A percentile compares a stretch with the other conserved stretches of the same genome.
phyloP scores from a whole-genome alignment of 2,329 filamentous ascomycete species.

The Nigrospora osmanthi region DNA sequence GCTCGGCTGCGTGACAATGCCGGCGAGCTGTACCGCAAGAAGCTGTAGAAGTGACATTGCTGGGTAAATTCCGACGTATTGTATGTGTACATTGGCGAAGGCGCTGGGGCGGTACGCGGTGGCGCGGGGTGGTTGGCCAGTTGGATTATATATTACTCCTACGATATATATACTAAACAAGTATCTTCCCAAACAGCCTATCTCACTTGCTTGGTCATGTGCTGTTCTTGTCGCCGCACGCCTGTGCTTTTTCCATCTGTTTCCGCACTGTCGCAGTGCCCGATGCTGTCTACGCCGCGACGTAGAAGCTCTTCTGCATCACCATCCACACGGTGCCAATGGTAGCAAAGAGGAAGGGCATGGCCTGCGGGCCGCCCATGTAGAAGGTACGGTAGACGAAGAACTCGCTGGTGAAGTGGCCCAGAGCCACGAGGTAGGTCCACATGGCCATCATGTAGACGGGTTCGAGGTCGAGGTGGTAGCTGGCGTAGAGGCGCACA shows the following conservation, averaged over 20 bases:
- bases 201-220: no score
- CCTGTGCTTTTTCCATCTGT: no score
- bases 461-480: conserved; percentile 64
- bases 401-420: conserved; percentile 77
- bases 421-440: conserved; percentile 72
- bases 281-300: conserved; percentile 26
- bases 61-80: neutral
- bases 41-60: conserved; percentile 20
- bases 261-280: no score
- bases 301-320: conserved; percentile 63
- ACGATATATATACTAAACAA: neutral
- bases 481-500: conserved; percentile 75
- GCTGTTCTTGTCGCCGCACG: no score
- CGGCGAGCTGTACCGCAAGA: conserved; percentile 77
- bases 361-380: conserved; percentile 47
- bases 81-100: neutral
- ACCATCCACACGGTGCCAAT: conserved; percentile 53
- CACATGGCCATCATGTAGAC: conserved; percentile 76
- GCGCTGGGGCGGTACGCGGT: neutral
- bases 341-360: conserved; percentile 45
- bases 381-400: conserved; percentile 69
- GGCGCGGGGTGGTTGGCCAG: neutral
- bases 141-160: conserved; percentile 1
- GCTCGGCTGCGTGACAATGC: conserved; percentile 59
- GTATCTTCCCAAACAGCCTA: no score